Evolutionary conservation across 164 flowering plant species (phyloP).

Genomic region (Tetracentron sinense): DNA sequence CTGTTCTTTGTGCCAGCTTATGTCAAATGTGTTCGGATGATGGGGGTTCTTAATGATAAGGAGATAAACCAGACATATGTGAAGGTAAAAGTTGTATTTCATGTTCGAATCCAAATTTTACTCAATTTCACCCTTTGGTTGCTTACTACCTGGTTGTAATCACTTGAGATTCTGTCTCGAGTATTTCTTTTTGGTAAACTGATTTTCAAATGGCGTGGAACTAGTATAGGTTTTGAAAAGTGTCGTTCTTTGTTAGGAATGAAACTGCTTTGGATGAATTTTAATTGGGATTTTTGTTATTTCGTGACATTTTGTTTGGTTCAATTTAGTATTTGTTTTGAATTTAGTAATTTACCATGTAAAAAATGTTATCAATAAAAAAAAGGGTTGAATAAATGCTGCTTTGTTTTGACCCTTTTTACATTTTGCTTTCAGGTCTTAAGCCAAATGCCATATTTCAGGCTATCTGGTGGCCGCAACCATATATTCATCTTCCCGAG

Average conservation of each 20-base stretch:
- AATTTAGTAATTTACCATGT: neutral
- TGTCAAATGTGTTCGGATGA: constrained; percentile 85
- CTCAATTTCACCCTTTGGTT: too few species aligned
- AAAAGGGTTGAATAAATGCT: too few species aligned
- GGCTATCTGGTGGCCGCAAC: constrained; percentile 83
- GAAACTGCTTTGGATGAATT: too few species aligned
- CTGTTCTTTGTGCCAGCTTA: constrained; percentile 91
- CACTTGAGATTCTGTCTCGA: too few species aligned
- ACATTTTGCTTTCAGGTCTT: constrained; percentile 53
- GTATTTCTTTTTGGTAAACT: too few species aligned
- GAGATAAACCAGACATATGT: constrained; percentile 83
- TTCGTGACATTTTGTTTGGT: too few species aligned
- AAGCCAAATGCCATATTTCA: constrained; percentile 93
- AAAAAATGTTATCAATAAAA: too few species aligned
- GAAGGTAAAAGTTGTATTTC: constrained; percentile 43
- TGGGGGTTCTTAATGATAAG: constrained; percentile 85
- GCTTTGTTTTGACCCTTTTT: neutral
- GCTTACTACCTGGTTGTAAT: too few species aligned
- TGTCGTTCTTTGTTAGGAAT: too few species aligned
- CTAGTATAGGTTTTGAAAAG: too few species aligned
- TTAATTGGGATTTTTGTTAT: too few species aligned
- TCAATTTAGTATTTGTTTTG: neutral
- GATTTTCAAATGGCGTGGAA: too few species aligned
- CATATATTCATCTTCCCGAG: constrained; percentile 96
- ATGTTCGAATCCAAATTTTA: neutral